A percentile compares a stretch with the other conserved stretches of the same genome.
These are phyloP conservation scores for Alternaria rosae DNA, from an alignment of 2,329 filamentous ascomycete genomes.

Conservation along the genomic window DNA sequence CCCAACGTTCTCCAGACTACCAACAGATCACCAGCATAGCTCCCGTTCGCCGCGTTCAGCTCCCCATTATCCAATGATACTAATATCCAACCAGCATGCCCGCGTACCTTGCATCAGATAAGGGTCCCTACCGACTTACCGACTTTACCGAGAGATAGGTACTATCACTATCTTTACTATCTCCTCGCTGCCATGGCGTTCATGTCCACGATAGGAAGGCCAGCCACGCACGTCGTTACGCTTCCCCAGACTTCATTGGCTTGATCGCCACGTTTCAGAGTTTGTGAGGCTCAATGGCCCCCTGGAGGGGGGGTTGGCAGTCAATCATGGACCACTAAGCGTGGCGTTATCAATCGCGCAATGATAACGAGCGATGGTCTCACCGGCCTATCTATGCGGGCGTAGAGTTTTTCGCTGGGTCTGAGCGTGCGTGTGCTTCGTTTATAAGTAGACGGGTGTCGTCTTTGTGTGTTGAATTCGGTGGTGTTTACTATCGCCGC, in stretches of 20 bases:
- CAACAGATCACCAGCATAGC: not conserved
- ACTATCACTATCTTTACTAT: constrained; percentile 16
- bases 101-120: constrained; percentile 1
- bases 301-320: not conserved
- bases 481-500: not conserved
- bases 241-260: constrained; percentile 30
- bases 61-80: not conserved
- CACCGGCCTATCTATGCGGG: constrained; percentile 16
- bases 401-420: not conserved
- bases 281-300: constrained; percentile 14
- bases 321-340: constrained; percentile 26
- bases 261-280: constrained; percentile 9
- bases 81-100: not conserved
- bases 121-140: not conserved
- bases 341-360: constrained; percentile 48
- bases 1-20: not conserved
- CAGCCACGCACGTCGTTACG: not conserved
- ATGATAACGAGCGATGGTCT: constrained; percentile 48
- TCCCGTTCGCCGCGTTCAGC: not conserved
- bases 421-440: not conserved
- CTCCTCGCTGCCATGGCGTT: constrained; percentile 10
- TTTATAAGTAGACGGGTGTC: constrained; percentile 23
- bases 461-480: not conserved
- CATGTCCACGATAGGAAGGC: constrained; percentile 47
- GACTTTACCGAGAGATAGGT: constrained; percentile 24